Percentiles rank a stretch among this genome's conserved stretches.
Evolutionary conservation across 108 stramenopile genomes (phyloP).

Genomic region (Fistulifera solaris): DNA sequence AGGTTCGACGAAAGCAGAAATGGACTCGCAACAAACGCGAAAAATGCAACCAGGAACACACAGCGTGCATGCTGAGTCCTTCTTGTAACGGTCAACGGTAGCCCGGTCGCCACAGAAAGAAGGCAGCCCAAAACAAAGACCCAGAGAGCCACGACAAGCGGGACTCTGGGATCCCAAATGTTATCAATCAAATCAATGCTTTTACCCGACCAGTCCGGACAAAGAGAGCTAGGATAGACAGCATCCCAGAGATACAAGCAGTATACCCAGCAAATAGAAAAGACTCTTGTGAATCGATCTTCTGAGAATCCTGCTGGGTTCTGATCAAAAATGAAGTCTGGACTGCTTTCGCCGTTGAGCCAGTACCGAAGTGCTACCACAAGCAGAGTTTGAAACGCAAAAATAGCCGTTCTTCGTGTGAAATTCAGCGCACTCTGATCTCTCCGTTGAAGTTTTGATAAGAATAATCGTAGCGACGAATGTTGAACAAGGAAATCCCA

Average conservation of each 20-base stretch:
- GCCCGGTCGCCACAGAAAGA: conserved; percentile 23
- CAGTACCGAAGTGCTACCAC: conserved; percentile 27
- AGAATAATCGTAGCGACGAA: conserved; percentile 16
- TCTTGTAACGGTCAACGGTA: not conserved
- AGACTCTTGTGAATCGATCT: conserved; percentile 41
- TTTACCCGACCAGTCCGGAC: conserved; percentile 39
- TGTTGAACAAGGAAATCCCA: conserved; percentile 40
- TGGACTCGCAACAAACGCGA: conserved; percentile 32
- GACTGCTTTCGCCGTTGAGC: conserved; percentile 43
- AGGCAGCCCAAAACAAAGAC: conserved; percentile 15
- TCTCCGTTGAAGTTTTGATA: conserved; percentile 6
- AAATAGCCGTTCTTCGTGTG: conserved; percentile 18
- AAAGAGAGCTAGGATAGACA: conserved; percentile 26
- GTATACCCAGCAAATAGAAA: conserved; percentile 42
- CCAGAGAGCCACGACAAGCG: conserved; percentile 29
- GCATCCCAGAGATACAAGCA: conserved; percentile 40
- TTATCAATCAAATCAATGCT: conserved; percentile 32
- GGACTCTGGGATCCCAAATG: conserved; percentile 20
- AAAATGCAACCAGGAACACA: conserved; percentile 16
- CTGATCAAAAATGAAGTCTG: conserved; percentile 43
- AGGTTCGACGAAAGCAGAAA: conserved; percentile 41
- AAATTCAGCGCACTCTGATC: conserved; percentile 13
- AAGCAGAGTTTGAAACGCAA: conserved; percentile 34
- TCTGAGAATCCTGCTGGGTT: conserved; percentile 53
- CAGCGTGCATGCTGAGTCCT: not conserved